A percentile compares a stretch with the other conserved stretches of the same genome.
These are phyloP conservation scores for Nicotiana benthamiana DNA, from an alignment of 257 asterid genomes.

Conservation along the genomic window DNA sequence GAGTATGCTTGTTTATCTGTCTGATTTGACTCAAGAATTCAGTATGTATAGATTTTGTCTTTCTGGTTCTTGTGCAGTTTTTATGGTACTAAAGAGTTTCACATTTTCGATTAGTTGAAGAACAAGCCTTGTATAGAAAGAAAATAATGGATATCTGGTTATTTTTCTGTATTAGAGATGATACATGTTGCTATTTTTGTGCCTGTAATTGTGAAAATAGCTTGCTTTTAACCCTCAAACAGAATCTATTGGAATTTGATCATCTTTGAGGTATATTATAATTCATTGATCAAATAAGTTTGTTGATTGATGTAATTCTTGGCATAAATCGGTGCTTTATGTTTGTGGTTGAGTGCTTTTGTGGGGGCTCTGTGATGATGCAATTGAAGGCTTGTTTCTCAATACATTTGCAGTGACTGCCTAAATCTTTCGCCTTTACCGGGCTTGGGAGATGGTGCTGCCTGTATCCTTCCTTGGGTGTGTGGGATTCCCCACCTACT, in stretches of 20 bases:
- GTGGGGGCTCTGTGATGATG: neutral
- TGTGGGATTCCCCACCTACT: neutral
- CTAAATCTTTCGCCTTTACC: neutral
- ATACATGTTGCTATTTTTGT: neutral
- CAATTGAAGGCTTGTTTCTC: neutral
- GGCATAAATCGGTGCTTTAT: neutral
- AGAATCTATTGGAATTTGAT: neutral
- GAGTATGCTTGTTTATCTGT: neutral
- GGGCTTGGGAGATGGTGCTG: neutral
- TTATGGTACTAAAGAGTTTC: neutral
- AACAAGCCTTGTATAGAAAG: neutral
- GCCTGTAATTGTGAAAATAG: neutral
- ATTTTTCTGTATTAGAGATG: neutral
- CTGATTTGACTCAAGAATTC: neutral
- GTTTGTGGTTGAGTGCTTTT: neutral
- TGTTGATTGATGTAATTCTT: neutral
- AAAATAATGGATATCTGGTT: neutral
- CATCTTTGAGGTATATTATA: neutral
- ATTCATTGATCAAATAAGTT: neutral
- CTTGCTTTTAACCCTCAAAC: neutral
- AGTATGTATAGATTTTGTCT: neutral
- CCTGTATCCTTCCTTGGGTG: neutral
- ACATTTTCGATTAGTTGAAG: neutral
- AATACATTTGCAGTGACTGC: neutral
- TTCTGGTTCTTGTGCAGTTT: neutral